Evolutionary conservation across 768 basidiomycete genomes (phyloP).

Genomic region (Pilatotrama ljubarskyi): DNA sequence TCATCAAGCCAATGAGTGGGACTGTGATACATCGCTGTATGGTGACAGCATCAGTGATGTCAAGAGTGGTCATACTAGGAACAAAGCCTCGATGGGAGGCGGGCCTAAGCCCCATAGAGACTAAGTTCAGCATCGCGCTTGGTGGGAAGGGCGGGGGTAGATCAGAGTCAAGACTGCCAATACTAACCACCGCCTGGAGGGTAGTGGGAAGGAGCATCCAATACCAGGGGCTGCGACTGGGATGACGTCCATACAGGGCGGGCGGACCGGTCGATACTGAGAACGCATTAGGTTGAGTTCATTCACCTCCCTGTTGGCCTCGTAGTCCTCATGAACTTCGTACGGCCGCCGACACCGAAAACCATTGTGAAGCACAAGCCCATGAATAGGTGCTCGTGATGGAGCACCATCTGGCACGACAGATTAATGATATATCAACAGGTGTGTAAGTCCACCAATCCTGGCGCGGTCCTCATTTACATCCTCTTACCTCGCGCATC

Average conservation of each 20-base stretch:
- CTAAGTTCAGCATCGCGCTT: no score
- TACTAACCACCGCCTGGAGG: not conserved
- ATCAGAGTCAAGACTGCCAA: not conserved
- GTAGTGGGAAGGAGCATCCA: not conserved
- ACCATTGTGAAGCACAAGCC: no score
- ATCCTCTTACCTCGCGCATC: not conserved
- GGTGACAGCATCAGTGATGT: not conserved
- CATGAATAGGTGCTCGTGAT: no score
- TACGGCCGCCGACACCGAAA: no score
- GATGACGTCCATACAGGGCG: not conserved
- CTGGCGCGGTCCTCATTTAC: not conserved
- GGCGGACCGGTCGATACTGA: not conserved
- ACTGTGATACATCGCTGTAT: not conserved
- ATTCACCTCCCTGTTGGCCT: no score
- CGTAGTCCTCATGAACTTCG: no score
- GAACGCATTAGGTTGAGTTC: no score
- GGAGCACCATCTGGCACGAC: no score
- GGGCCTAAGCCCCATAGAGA: no score
- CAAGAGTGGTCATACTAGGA: slow-evolving; percentile 3
- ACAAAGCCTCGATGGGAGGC: not conserved
- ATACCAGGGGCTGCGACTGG: no score
- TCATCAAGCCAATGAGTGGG: not conserved
- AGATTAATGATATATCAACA: no score
- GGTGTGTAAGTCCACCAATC: no score
- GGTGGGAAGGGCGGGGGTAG: not conserved